Evolutionary conservation across 1,284 basidiomycete genomes (phyloP).

Genomic region (Heterobasidion irregulare): DNA sequence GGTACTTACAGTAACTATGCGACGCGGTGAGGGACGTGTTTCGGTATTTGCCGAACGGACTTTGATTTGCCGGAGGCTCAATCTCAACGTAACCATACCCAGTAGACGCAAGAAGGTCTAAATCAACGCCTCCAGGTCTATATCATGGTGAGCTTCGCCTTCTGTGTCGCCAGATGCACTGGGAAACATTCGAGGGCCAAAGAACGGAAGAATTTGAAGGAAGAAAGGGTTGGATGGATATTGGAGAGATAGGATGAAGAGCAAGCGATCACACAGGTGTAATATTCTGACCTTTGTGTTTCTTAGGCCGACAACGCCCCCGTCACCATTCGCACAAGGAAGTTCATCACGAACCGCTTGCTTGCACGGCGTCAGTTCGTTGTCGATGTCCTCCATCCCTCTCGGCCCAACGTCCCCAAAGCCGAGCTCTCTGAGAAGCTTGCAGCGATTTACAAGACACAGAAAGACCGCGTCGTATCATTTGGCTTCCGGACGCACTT

Average conservation of each 20-base stretch:
- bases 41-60: slow-evolving; percentile 10
- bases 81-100: slow-evolving; percentile 1
- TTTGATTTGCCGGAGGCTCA: slow-evolving; percentile 8
- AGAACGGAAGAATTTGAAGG: slow-evolving; percentile 7
- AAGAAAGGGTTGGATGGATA: slow-evolving; percentile 25
- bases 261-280: background rate
- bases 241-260: slow-evolving; percentile 22
- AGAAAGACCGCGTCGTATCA: slow-evolving; percentile 71
- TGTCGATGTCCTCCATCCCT: slow-evolving; percentile 94
- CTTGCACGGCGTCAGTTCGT: slow-evolving; percentile 91
- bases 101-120: slow-evolving; percentile 6
- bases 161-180: background rate
- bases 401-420: slow-evolving; percentile 92
- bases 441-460: slow-evolving; percentile 68
- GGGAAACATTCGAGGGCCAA: background rate
- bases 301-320: slow-evolving; percentile 68
- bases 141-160: slow-evolving; percentile 12
- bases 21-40: background rate
- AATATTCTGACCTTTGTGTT: background rate
- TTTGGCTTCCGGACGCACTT: slow-evolving; percentile 89
- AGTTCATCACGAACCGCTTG: slow-evolving; percentile 99
- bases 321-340: slow-evolving; percentile 96
- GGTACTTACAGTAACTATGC: no score
- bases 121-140: slow-evolving; percentile 7
- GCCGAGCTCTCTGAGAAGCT: slow-evolving; percentile 92